Percentiles rank a stretch among this genome's conserved stretches.
These are phyloP conservation scores for Colletotrichum euphorbiae DNA, from an alignment of 2,329 filamentous ascomycete genomes.

Conservation along the genomic window DNA sequence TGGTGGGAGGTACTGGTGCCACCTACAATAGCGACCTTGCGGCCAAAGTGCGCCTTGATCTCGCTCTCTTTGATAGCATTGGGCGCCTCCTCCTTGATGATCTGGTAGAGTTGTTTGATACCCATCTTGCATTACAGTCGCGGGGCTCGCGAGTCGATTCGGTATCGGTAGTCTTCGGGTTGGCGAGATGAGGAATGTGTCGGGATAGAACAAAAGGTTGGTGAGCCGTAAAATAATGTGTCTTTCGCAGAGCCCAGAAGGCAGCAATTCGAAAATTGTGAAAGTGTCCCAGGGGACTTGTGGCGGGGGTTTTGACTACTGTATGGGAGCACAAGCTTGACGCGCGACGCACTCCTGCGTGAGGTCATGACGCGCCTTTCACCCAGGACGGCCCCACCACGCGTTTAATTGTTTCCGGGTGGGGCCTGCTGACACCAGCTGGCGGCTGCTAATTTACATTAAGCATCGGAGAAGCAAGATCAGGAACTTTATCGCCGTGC, in stretches of 20 bases:
- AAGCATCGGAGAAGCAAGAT: too few species aligned
- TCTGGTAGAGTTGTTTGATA: constrained; percentile 80
- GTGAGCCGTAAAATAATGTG: neutral
- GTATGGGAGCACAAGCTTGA: too few species aligned
- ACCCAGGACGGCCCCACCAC: neutral
- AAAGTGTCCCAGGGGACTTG: too few species aligned
- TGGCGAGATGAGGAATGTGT: neutral
- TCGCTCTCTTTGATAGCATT: constrained; percentile 95
- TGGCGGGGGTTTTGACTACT: too few species aligned
- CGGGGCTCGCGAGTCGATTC: neutral
- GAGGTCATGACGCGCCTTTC: too few species aligned
- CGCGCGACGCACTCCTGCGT: too few species aligned
- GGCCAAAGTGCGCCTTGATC: constrained; percentile 98
- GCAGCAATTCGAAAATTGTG: too few species aligned
- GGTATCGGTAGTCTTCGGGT: too few species aligned
- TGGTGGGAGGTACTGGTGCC: neutral
- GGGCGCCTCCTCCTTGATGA: constrained; percentile 94
- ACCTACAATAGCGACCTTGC: constrained; percentile 96
- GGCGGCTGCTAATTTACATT: too few species aligned
- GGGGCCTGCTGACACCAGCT: neutral
- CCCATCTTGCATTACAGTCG: constrained; percentile 58
- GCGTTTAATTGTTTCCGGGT: neutral
- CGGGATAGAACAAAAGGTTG: neutral
- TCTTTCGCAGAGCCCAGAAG: neutral
- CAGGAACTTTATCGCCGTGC: too few species aligned